A percentile compares a stretch with the other conserved stretches of the same genome.
phyloP scores from a whole-genome alignment of 2,329 filamentous ascomycete genomes.

The Aspergillus sp. region DNA sequence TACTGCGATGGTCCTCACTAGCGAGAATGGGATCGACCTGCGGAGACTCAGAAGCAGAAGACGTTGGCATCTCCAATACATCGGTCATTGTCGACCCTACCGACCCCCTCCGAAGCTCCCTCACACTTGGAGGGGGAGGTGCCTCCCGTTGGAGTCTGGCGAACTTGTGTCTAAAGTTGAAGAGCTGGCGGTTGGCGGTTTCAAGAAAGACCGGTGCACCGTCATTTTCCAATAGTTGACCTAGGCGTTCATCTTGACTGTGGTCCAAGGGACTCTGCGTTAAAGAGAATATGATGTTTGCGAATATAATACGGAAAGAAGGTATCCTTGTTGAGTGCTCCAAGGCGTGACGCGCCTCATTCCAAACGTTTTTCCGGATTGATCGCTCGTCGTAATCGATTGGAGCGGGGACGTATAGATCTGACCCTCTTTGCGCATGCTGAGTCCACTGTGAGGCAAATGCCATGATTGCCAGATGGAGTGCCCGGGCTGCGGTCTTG shows the following conservation, averaged over 20 bases:
- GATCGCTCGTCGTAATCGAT: background rate
- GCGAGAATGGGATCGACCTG: constrained; percentile 15
- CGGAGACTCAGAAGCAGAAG: background rate
- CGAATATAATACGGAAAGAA: constrained; percentile 1
- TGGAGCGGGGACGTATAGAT: background rate
- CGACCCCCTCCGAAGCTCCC: background rate
- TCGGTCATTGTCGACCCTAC: background rate
- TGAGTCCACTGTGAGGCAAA: constrained; percentile 8
- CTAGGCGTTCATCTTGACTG: background rate
- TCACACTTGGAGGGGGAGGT: background rate
- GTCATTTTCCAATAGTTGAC: background rate
- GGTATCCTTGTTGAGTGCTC: background rate
- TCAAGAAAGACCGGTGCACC: constrained; percentile 1
- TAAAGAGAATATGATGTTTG: constrained; percentile 2
- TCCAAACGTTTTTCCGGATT: background rate
- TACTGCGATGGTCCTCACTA: constrained; percentile 40
- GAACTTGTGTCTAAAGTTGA: constrained; percentile 1
- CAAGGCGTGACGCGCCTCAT: constrained; percentile 4
- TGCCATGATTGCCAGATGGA: constrained; percentile 1
- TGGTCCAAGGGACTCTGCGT: constrained; percentile 2
- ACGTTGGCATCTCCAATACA: background rate
- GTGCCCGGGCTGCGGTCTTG: background rate
- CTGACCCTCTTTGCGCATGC: background rate
- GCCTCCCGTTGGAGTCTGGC: background rate
- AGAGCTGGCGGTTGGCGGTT: background rate